These are phyloP conservation scores for Neocucurbitaria cava DNA, from an alignment of 2,329 filamentous ascomycete genomes.

Conservation along the genomic window DNA sequence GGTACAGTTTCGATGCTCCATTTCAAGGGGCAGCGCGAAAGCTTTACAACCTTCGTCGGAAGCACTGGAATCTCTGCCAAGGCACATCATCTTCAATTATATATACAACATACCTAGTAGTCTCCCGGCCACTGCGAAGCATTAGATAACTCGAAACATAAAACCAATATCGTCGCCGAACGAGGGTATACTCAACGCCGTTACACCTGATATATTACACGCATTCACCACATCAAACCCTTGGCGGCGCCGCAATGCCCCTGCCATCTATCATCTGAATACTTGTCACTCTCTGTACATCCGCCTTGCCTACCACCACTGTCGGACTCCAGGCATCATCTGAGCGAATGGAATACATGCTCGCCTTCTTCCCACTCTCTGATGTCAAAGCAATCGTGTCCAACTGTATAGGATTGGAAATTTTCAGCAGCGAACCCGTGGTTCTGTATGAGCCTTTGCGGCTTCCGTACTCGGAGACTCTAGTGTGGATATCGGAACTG, in stretches of 20 bases:
- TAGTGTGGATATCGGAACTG: constrained; percentile 9
- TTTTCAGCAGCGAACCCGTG: not conserved
- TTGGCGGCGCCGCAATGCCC: not conserved
- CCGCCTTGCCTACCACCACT: constrained; percentile 22
- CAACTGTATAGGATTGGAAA: constrained; percentile 2
- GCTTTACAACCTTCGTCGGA: too few relatives aligned
- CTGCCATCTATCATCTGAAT: constrained; percentile 21
- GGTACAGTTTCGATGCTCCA: too few relatives aligned
- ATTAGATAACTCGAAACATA: not conserved
- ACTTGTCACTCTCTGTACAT: constrained; percentile 17
- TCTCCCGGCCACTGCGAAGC: not conserved
- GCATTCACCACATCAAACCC: not conserved
- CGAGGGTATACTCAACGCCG: constrained; percentile 2
- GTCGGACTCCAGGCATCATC: constrained; percentile 31
- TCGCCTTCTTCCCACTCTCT: constrained; percentile 12
- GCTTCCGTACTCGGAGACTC: constrained; percentile 16
- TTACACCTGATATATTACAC: constrained; percentile 1
- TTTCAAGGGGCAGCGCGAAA: too few relatives aligned
- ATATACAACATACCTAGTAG: not conserved
- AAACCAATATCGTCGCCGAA: not conserved
- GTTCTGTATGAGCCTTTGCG: constrained; percentile 11
- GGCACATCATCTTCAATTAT: too few relatives aligned
- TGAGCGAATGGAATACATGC: constrained; percentile 8
- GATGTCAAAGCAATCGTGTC: constrained; percentile 26
- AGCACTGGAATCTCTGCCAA: too few relatives aligned